A percentile compares a stretch with the other conserved stretches of the same genome.
These are phyloP conservation scores for Leccinum imitatum DNA, from an alignment of 768 basidiomycete genomes.

Conservation along the genomic window DNA sequence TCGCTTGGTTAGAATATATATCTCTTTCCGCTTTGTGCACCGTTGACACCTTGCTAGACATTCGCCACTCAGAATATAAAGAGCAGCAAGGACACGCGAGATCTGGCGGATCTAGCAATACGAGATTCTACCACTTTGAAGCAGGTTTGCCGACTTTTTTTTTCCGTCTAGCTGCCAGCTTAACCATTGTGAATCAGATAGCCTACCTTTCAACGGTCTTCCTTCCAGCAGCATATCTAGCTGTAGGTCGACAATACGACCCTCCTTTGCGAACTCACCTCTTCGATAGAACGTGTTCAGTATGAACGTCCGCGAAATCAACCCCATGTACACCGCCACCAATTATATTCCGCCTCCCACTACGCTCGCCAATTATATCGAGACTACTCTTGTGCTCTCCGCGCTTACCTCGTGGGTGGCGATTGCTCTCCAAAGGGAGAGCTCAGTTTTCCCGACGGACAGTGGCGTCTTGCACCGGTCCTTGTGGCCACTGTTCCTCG, in stretches of 20 bases:
- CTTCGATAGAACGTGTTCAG: constrained; percentile 31
- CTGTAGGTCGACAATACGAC: constrained; percentile 19
- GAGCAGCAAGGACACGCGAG: constrained; percentile 36
- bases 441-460: constrained; percentile 8
- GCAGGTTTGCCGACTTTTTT: constrained; percentile 14
- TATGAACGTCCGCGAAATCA: constrained; percentile 33
- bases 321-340: neutral
- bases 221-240: constrained; percentile 48
- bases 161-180: neutral
- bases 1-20: constrained; percentile 20
- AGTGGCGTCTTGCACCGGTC: constrained; percentile 13
- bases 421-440: constrained; percentile 45
- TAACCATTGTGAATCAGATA: constrained; percentile 35
- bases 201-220: constrained; percentile 58
- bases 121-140: constrained; percentile 16
- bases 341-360: constrained; percentile 1
- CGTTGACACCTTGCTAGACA: constrained; percentile 36
- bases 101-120: constrained; percentile 2
- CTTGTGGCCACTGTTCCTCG: constrained; percentile 25
- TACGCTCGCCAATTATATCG: constrained; percentile 38
- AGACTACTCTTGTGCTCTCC: constrained; percentile 44
- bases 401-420: constrained; percentile 52
- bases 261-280: constrained; percentile 7
- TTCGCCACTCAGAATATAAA: constrained; percentile 54
- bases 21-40: neutral